Conservation (phyloP, 1,284 basidiomycete genomes). For the Rhodotorula sp. region DNA sequence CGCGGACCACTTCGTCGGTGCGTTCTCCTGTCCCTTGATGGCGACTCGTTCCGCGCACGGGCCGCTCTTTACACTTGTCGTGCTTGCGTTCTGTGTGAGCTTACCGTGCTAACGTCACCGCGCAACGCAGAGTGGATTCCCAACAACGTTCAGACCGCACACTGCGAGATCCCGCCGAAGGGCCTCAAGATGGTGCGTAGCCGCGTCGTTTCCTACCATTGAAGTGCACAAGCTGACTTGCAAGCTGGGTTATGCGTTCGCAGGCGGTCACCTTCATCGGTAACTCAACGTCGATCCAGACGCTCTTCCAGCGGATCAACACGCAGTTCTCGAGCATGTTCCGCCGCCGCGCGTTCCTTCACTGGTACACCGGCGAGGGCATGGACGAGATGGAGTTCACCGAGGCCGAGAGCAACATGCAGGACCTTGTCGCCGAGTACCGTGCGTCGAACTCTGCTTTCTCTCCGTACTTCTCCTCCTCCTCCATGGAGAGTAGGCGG, state of each 20-base stretch:
- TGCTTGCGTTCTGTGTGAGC: too few relatives aligned
- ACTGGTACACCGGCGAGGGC: constrained; percentile 87
- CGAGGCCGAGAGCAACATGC: constrained; percentile 68
- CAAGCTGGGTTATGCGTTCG: too few relatives aligned
- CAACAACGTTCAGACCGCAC: constrained; percentile 93
- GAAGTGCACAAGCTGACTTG: too few relatives aligned
- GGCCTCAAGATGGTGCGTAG: constrained; percentile 78
- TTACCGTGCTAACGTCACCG: too few relatives aligned
- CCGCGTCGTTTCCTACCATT: too few relatives aligned
- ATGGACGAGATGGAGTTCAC: constrained; percentile 90
- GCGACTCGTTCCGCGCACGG: too few relatives aligned
- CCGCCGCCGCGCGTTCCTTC: constrained; percentile 91
- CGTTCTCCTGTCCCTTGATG: too few relatives aligned
- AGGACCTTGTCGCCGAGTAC: constrained; percentile 75
- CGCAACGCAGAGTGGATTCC: constrained; percentile 80
- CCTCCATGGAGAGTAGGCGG: too few relatives aligned
- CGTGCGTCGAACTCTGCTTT: constrained; percentile 40
- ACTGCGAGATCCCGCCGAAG: constrained; percentile 91
- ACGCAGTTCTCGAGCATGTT: constrained; percentile 97
- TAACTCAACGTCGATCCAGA: constrained; percentile 92
- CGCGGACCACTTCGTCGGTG: constrained; percentile 70
- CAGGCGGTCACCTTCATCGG: constrained; percentile 81
- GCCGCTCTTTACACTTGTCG: too few relatives aligned
- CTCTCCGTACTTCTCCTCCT: too few relatives aligned
- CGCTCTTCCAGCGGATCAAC: constrained; percentile 91